Percentiles rank a stretch among this genome's conserved stretches.
phyloP scores from a whole-genome alignment of 2,329 filamentous ascomycete genomes.

The Colletotrichum viniferum region DNA sequence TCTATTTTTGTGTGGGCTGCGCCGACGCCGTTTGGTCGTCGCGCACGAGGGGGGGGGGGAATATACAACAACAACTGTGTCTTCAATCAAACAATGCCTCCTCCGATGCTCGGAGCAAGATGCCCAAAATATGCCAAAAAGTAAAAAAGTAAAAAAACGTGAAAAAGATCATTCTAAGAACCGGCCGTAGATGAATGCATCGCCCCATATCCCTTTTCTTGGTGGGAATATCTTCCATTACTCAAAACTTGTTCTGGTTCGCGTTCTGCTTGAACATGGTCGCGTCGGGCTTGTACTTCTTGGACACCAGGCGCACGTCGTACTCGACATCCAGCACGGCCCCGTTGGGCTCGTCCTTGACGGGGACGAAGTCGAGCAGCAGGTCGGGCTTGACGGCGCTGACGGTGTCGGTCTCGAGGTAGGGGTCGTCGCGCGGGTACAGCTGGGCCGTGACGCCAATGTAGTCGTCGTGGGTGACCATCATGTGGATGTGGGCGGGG shows the following conservation, averaged over 20 bases:
- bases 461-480: conserved; percentile 54
- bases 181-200: neutral
- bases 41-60: neutral
- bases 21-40: neutral
- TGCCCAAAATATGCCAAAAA: neutral
- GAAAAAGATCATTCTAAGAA: neutral
- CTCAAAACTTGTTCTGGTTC: conserved; percentile 23
- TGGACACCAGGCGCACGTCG: conserved; percentile 27
- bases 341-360: conserved; percentile 36
- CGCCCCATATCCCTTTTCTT: neutral
- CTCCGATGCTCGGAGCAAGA: neutral
- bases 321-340: conserved; percentile 35
- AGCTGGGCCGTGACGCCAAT: conserved; percentile 71
- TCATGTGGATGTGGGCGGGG: conserved; percentile 29
- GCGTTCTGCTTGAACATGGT: conserved; percentile 24
- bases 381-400: conserved; percentile 42
- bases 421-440: conserved; percentile 63
- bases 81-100: neutral
- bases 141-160: neutral
- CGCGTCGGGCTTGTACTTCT: conserved; percentile 28
- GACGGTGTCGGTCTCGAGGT: conserved; percentile 48
- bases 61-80: neutral
- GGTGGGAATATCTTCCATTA: neutral
- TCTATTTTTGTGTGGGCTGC: neutral
- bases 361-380: conserved; percentile 47